Base-by-base conservation (phyloP, 306 rosid species). In the Lathyrus sativus region DNA sequence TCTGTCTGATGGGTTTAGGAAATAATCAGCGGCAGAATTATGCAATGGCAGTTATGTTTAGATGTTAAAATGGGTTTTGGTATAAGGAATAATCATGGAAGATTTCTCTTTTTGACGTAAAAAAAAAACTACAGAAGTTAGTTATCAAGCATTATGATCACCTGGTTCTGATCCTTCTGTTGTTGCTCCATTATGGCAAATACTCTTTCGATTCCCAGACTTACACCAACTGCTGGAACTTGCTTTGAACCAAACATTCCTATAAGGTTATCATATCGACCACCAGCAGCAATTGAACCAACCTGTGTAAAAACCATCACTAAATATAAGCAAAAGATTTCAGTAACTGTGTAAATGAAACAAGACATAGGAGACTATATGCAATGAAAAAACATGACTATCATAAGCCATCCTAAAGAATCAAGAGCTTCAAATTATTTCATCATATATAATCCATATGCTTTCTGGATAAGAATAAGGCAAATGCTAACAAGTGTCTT, bases 161-260 rank as follows among this genome's bases (percentile, higher is more conserved):
- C 99, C 96, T 93, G 84, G 48, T 84, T 88, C 76, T 79, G 90
- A 74, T 79, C 88, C 73, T 82, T 83, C 71, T 86, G 81, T 9
- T 73, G 79, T 73, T 86, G 90, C 77, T 93, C 98, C 97, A 90
- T 85, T 72, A 93, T 93, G 64, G 86, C 72, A 83, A 93, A 88
- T 55, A 93, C 97, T 62, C 97, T 89, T 74, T 90, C 97, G 22
- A 93, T 93, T 82, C 98, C 98, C 74, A 93, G 91, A 74, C 98
- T 93, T n/a, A 88, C 82, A 70, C 98, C 98, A 79, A 93, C 91
- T 37, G 98, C 90, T 68, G 91, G 96, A 71, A 88, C 89, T 78
- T 82, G 90, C 85, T 81, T 93, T 54, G 93, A 78, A 54, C 98
- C 95, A 65, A 93, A 93, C 95, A 86, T 93, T 38, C 97, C 91